Percentiles rank a stretch among this genome's conserved stretches.
Conservation (phyloP, 257 asterid genomes). For the Solanum rostratum region DNA sequence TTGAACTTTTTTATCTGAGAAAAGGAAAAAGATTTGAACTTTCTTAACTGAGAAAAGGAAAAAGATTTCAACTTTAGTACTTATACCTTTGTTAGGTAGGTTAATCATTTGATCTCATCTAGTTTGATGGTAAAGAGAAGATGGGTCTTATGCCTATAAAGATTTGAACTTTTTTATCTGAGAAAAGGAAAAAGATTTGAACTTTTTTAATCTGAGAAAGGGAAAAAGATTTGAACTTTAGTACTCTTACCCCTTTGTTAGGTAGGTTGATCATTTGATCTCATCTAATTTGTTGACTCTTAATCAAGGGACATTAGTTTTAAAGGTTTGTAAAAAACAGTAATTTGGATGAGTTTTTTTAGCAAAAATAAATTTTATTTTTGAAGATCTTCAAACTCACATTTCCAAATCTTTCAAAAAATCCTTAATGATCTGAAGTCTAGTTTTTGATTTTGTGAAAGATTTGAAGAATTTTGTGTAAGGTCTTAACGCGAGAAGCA, state of each 20-base stretch:
- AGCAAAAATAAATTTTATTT: neutral
- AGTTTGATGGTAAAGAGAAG: neutral
- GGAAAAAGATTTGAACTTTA: neutral
- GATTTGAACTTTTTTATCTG: neutral
- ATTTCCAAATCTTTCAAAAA: neutral
- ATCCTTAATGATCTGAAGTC: neutral
- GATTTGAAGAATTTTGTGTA: too few species aligned
- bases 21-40: neutral
- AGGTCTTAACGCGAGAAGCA: too few species aligned
- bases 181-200: neutral
- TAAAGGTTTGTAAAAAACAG: neutral
- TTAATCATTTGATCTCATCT: neutral
- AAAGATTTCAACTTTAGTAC: neutral
- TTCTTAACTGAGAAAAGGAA: neutral
- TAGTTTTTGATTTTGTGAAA: neutral
- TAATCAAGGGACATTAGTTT: neutral
- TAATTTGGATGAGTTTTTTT: neutral
- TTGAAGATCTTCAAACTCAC: neutral
- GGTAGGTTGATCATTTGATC: neutral
- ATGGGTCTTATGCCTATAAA: neutral
- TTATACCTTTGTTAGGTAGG: too few species aligned
- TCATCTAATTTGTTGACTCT: neutral
- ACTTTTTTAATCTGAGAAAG: neutral
- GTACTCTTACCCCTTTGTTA: neutral
- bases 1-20: neutral